Evolutionary conservation across 768 basidiomycete genomes (phyloP).

Genomic region (Boletus barrowsii): DNA sequence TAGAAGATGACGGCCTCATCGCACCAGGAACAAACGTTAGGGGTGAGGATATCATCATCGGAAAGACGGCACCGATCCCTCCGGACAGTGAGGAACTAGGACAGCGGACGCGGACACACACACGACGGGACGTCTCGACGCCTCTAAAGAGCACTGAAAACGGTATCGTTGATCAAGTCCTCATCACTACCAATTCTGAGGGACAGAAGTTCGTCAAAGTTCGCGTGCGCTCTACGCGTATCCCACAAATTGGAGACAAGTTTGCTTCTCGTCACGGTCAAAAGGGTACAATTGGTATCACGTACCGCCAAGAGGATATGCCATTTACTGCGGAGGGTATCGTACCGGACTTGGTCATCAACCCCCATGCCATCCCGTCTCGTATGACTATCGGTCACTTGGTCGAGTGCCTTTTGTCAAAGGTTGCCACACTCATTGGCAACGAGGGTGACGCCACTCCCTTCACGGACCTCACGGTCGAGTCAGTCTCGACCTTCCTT

Average conservation of each 20-base stretch:
- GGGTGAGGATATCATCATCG: slow-evolving; percentile 99
- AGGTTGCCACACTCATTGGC: slow-evolving; percentile 93
- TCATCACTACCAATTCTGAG: slow-evolving; percentile 94
- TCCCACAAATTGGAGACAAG: slow-evolving; percentile 98
- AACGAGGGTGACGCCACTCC: slow-evolving; percentile 99
- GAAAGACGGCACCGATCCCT: slow-evolving; percentile 96
- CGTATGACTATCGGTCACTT: slow-evolving; percentile 99
- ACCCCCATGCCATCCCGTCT: slow-evolving; percentile 98
- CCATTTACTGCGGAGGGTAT: slow-evolving; percentile 97
- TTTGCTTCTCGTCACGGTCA: slow-evolving; percentile 99
- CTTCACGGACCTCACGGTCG: slow-evolving; percentile 96
- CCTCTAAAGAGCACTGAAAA: slow-evolving; percentile 97
- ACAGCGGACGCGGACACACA: slow-evolving; percentile 90
- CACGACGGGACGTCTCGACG: slow-evolving; percentile 93
- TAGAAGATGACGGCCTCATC: slow-evolving; percentile 95
- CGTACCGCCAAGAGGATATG: slow-evolving; percentile 99
- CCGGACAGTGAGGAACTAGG: slow-evolving; percentile 97
- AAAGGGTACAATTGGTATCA: slow-evolving; percentile 99
- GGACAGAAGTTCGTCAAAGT: slow-evolving; percentile 99
- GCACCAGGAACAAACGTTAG: slow-evolving; percentile 92
- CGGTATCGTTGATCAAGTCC: slow-evolving; percentile 95
- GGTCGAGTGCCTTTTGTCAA: slow-evolving; percentile 96
- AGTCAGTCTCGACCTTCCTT: slow-evolving; percentile 92
- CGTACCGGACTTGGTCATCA: slow-evolving; percentile 96
- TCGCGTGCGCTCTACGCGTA: slow-evolving; percentile 90